Evolutionary conservation across 345 rosid genomes (phyloP).

Genomic region (Eucalyptus camaldulensis): DNA sequence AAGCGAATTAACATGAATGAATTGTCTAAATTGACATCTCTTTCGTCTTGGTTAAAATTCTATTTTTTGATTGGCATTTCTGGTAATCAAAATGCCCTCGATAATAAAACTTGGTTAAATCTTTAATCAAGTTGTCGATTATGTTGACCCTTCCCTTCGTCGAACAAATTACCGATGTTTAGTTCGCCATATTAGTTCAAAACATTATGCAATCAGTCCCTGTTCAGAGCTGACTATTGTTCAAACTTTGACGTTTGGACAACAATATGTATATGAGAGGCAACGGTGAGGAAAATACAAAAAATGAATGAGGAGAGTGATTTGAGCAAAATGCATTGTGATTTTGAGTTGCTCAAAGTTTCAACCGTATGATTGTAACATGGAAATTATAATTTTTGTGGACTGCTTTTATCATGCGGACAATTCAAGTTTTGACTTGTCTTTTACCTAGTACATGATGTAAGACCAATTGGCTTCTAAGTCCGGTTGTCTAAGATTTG

Average conservation of each 20-base stretch:
- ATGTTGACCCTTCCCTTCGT: neutral
- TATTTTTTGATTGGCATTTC: neutral
- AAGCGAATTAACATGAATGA: neutral
- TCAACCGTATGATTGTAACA: neutral
- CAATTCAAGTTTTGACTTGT: neutral
- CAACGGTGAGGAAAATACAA: no score
- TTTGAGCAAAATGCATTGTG: neutral
- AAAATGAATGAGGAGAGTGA: neutral
- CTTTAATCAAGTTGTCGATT: neutral
- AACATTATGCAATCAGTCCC: neutral
- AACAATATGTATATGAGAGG: neutral
- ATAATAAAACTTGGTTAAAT: neutral
- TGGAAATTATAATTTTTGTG: neutral
- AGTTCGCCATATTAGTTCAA: neutral
- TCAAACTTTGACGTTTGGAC: neutral
- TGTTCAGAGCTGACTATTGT: neutral
- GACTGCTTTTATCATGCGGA: neutral
- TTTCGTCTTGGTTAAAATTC: neutral
- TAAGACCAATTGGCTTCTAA: neutral
- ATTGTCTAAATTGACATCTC: neutral
- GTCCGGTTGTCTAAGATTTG: neutral
- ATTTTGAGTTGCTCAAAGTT: neutral
- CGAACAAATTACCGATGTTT: neutral
- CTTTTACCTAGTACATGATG: neutral
- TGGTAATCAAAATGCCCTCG: neutral